Conservation (phyloP, 2,329 filamentous ascomycete genomes). For the Penicillium janthinellum region DNA sequence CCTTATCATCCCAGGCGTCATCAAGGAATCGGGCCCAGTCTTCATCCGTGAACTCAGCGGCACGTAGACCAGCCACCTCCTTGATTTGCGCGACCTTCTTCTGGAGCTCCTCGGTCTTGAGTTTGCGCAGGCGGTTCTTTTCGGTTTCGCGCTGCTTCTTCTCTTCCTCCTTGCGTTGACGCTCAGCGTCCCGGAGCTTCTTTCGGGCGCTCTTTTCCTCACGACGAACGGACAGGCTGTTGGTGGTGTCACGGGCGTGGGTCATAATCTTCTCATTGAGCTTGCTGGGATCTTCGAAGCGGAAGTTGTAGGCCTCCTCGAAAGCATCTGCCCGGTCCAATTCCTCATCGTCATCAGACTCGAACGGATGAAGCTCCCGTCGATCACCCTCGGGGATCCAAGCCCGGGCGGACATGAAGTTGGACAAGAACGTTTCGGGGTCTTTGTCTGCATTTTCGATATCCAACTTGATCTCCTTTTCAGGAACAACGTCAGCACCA, state of each 20-base stretch:
- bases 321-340: constrained; percentile 78
- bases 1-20: constrained; percentile 81
- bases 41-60: constrained; percentile 68
- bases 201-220: constrained; percentile 78
- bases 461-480: constrained; percentile 62
- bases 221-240: constrained; percentile 79
- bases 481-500: constrained; percentile 34
- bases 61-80: constrained; percentile 78
- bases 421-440: constrained; percentile 89
- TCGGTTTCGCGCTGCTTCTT: constrained; percentile 77
- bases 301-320: constrained; percentile 91
- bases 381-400: constrained; percentile 71
- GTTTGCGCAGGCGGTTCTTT: constrained; percentile 76
- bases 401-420: constrained; percentile 88
- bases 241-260: constrained; percentile 83
- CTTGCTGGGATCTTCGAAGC: constrained; percentile 88
- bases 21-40: constrained; percentile 86
- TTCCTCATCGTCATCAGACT: constrained; percentile 85
- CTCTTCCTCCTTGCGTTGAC: constrained; percentile 74
- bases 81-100: constrained; percentile 85
- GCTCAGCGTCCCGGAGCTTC: constrained; percentile 76
- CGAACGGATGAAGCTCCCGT: constrained; percentile 75
- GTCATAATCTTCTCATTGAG: constrained; percentile 86
- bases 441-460: constrained; percentile 79
- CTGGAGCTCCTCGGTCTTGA: constrained; percentile 90